A percentile compares a stretch with the other conserved stretches of the same genome.
phyloP scores from a whole-genome alignment of 345 rosid genomes.

The Eutrema heterophyllum region DNA sequence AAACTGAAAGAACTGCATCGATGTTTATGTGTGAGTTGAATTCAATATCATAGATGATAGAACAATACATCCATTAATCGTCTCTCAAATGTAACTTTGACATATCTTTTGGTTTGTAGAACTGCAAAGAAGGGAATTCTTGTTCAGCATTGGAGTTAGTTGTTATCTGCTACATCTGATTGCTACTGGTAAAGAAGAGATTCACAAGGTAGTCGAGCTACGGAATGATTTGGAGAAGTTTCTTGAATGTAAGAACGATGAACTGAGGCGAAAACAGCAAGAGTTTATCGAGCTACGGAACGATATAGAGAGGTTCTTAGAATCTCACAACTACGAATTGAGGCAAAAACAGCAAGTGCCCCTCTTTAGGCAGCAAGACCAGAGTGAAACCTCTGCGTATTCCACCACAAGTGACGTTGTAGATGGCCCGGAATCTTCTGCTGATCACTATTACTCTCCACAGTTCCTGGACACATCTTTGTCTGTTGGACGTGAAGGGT shows the following conservation, averaged over 20 bases:
- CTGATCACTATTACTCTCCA: conserved; percentile 29
- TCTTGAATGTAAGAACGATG: conserved; percentile 37
- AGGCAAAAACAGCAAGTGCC: not conserved
- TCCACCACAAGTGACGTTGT: conserved; percentile 26
- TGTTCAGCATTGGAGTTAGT: conserved; percentile 51
- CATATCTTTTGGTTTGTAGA: conserved; percentile 11
- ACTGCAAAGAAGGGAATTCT: conserved; percentile 20
- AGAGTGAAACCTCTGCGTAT: conserved; percentile 16
- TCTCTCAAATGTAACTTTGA: not conserved
- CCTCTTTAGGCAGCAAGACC: conserved; percentile 13
- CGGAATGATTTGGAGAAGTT: conserved; percentile 48
- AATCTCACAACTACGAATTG: conserved; percentile 29
- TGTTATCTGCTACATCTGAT: conserved; percentile 48
- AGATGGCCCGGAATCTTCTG: conserved; percentile 31
- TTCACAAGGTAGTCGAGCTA: conserved; percentile 43
- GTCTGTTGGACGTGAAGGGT: conserved; percentile 22
- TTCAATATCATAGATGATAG: too few relatives aligned
- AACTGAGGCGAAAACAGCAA: conserved; percentile 16
- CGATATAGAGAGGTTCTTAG: conserved; percentile 48
- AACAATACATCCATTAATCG: not conserved
- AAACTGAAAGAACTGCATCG: not conserved
- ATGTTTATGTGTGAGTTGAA: not conserved
- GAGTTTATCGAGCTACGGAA: conserved; percentile 35
- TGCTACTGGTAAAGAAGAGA: conserved; percentile 54
- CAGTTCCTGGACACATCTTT: conserved; percentile 17